Evolutionary conservation across 1,284 basidiomycete species (phyloP), one percentile per base, ranked within the genome.

Genomic region (Thecaphora thlaspeos): DNA sequence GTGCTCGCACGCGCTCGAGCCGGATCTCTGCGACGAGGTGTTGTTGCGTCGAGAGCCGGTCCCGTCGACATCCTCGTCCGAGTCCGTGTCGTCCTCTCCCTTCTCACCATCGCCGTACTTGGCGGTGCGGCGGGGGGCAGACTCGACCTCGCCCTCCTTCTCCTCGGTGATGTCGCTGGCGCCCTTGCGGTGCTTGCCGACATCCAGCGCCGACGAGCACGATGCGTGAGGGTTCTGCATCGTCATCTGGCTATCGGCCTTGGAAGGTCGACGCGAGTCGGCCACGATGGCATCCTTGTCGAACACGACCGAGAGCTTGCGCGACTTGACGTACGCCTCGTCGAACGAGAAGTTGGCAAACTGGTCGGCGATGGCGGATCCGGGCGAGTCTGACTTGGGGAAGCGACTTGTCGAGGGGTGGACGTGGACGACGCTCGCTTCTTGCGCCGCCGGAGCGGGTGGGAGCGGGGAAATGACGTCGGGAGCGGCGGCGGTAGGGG

Each of bases 321-420:
- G 8, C 9, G 9, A 3, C 24, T 15, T 7, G 22, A 24, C 32
- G 32, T 34, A 12, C 51, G 36, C 2, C 32, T 41, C 2, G 53
- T 50, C 14, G 53, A 41, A 8, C 42, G 38, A 1, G 59, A 53
- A 3, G 53, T 3, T 4, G 9, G 32, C 32, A 8, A 34, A 14
- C 32, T 17, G 59, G 50, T 55, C 55, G 26, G 52, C 53, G 21
- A 57, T n/a, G n/a, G n/a, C n/a, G n/a, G n/a, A n/a, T n/a, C n/a
- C n/a, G n/a, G n/a, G n/a, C n/a, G n/a, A n/a, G n/a, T n/a, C n/a
- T n/a, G n/a, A n/a, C n/a, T n/a, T n/a, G n/a, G n/a, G n/a, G n/a
- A n/a, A n/a, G n/a, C n/a, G n/a, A n/a, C 5, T 28, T 5, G 26
- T 28, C 26, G 26, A 28, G 26, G 26, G 26, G 11, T 28, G 26